Evolutionary conservation across 192 early-diverging fungal species (phyloP).

Genomic region (Kickxella alabastrina): DNA sequence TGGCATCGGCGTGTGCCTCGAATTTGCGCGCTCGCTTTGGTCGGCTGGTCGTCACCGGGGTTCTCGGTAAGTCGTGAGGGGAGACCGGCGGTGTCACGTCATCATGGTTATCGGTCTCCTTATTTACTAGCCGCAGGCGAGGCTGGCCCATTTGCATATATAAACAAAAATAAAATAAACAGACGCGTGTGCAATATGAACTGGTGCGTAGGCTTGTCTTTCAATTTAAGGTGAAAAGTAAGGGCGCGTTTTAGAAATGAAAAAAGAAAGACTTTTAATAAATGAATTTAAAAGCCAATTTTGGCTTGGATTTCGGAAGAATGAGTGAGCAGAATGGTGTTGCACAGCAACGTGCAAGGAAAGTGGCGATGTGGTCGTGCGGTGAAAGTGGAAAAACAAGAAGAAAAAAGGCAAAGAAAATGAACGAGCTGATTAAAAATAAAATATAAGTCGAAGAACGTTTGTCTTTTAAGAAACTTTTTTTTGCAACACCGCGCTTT

Average conservation of each 20-base stretch:
- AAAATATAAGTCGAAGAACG: background rate
- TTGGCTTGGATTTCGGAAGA: too few relatives aligned
- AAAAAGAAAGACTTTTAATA: too few relatives aligned
- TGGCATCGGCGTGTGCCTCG: conserved; percentile 8
- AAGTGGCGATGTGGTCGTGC: too few relatives aligned
- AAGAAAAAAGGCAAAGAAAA: background rate
- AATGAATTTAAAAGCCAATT: too few relatives aligned
- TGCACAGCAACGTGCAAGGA: background rate
- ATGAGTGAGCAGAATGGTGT: background rate
- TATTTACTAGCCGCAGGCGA: conserved; percentile 42
- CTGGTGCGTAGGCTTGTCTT: too few relatives aligned
- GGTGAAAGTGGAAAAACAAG: background rate
- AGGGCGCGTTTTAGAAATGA: background rate
- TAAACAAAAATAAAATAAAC: background rate
- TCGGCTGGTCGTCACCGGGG: conserved; percentile 10
- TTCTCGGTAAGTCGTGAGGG: conserved; percentile 1
- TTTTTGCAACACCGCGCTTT: background rate
- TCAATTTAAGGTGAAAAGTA: background rate
- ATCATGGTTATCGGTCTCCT: conserved; percentile 13
- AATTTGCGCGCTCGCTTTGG: conserved; percentile 32
- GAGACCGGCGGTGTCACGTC: conserved; percentile 16
- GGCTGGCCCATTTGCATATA: conserved; percentile 38
- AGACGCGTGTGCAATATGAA: background rate
- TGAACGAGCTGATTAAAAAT: background rate
- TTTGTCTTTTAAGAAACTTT: background rate